Evolutionary conservation across 371 early-diverging fungal genomes (phyloP), one percentile per base, ranked within the genome.

Genomic region (Apophysomyces elegans): DNA sequence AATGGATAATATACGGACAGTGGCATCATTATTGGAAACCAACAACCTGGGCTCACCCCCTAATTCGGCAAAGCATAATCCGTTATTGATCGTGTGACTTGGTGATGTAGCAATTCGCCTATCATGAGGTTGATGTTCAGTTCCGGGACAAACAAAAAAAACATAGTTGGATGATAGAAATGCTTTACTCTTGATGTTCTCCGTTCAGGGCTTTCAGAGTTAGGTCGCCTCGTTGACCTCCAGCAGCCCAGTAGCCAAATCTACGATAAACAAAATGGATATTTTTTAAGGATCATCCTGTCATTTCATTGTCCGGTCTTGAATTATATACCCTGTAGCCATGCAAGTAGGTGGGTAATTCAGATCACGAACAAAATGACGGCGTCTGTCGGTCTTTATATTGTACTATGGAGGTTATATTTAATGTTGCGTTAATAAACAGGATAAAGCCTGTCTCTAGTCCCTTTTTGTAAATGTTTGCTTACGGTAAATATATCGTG

Each of bases 21-120:
- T 94, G 66, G 93, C 88, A 71, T 98, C 98, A 71, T 98, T 98
- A 77, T 95, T 98, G 73, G 95, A 91, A 8, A 96, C 90, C 57
- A 96, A 69, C 16, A 96, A 72, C 8, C 95, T 77, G 6, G 81
- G 86, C 18, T 85, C 82, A 44, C 86, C 87, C 50, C 79, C 77
- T 46, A 92, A 83, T 60, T 84, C 70, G 7, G 90, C 86, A 38
- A 96, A 93, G 61, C 88, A 88, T 47, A 97, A 76, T 2, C 95
- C 93, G 67, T 96, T 98, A 75, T 96, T 98, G 71, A 96, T 96
- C 1, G 92, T 90, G 32, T 92, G 91, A 18, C 92, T 94, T 5
- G 95, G 92, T 5, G 89, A 81, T 0, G 91, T 89, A 32, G 88
- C 84, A 0, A 91, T 86, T 61, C 78, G 84, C 85, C 93, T 93